Percentiles rank a stretch among this genome's conserved stretches.
phyloP scores from a whole-genome alignment of 1,139 yeast genomes.

The Suhomyces terraborum region DNA sequence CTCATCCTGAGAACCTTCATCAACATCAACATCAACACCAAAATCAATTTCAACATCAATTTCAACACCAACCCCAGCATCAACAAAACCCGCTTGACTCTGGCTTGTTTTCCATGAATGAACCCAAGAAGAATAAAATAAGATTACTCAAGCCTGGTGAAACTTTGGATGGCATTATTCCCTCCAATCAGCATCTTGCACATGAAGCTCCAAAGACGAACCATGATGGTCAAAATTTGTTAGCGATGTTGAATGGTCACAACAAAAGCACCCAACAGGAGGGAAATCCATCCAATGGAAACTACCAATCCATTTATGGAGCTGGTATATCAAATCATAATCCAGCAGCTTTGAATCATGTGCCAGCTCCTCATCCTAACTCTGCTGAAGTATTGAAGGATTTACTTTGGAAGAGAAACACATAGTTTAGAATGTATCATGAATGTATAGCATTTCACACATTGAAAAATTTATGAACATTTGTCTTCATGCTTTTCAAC shows the following conservation, averaged over 20 bases:
- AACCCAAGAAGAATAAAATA: conserved; percentile 23
- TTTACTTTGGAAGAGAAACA: conserved; percentile 15
- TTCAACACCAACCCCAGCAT: not conserved
- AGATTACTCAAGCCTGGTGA: conserved; percentile 37
- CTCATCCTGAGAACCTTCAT: too few relatives aligned
- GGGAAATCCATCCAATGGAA: conserved; percentile 10
- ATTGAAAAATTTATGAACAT: conserved; percentile 18
- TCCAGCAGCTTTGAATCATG: conserved; percentile 8
- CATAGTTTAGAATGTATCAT: not conserved
- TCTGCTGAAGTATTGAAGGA: conserved; percentile 16
- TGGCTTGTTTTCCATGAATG: conserved; percentile 6
- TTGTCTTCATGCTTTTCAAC: conserved; percentile 12
- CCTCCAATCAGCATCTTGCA: conserved; percentile 4
- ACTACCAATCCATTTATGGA: conserved; percentile 19
- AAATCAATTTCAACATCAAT: not conserved
- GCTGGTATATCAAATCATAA: not conserved
- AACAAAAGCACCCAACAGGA: conserved; percentile 5
- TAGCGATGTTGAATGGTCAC: conserved; percentile 19
- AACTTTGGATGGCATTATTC: conserved; percentile 18
- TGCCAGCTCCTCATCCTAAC: conserved; percentile 8
- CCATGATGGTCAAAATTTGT: conserved; percentile 18
- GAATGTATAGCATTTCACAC: conserved; percentile 4
- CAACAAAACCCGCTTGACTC: not conserved
- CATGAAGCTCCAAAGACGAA: conserved; percentile 10
- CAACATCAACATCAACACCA: not conserved